phyloP scores from a whole-genome alignment of 2,329 filamentous ascomycete genomes.

The Ceratocystis harringtonii region DNA sequence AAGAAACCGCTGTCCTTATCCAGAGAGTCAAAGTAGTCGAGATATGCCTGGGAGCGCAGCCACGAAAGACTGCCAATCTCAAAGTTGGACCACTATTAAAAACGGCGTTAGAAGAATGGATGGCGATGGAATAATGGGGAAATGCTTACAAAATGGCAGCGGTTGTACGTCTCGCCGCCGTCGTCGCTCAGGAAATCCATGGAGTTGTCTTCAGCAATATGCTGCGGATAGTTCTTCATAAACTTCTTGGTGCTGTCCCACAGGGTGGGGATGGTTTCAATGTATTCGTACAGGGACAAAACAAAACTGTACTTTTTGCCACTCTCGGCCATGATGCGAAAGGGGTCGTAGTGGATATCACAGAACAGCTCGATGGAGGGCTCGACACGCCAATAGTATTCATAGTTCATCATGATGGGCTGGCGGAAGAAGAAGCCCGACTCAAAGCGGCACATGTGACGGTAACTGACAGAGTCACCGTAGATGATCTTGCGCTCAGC shows the following conservation, averaged over 20 bases:
- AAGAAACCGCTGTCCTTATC: conserved; percentile 94
- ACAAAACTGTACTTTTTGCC: conserved; percentile 98
- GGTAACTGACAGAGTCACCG: conserved; percentile 89
- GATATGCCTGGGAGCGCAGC: conserved; percentile 77
- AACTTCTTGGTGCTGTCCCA: conserved; percentile 96
- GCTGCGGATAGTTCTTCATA: conserved; percentile 76
- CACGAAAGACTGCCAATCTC: conserved; percentile 90
- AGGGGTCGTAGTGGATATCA: conserved; percentile 88
- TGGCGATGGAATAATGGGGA: not conserved
- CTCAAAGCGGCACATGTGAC: conserved; percentile 99
- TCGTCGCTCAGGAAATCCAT: conserved; percentile 89
- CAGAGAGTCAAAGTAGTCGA: conserved; percentile 78
- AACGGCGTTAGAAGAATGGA: conserved; percentile 6
- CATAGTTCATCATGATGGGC: conserved; percentile 82
- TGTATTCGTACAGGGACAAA: conserved; percentile 88
- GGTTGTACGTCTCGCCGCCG: conserved; percentile 80
- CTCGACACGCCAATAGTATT: conserved; percentile 99
- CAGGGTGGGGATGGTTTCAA: conserved; percentile 86
- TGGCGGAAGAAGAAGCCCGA: conserved; percentile 99
- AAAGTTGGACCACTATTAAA: conserved; percentile 90
- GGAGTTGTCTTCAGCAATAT: conserved; percentile 69
- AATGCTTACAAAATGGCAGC: conserved; percentile 76
- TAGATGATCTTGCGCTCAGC: conserved; percentile 91
- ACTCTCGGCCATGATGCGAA: conserved; percentile 90
- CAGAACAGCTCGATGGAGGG: conserved; percentile 93